These are phyloP conservation scores for Salix udensis DNA, from an alignment of 345 rosid genomes.

Conservation along the genomic window DNA sequence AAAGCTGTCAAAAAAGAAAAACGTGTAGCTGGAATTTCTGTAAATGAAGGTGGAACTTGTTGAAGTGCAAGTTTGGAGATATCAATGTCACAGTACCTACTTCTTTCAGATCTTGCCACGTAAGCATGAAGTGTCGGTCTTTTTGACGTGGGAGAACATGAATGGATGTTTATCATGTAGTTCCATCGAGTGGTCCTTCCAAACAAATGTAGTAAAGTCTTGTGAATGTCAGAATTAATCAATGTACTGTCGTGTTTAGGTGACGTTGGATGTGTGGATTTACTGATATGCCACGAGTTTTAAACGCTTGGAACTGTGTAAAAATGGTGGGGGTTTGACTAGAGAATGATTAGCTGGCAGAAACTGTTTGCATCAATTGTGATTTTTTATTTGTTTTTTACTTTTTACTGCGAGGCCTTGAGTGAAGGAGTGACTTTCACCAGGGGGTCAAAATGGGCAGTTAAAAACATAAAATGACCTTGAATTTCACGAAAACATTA, in stretches of 20 bases:
- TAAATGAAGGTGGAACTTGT: neutral
- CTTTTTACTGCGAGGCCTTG: neutral
- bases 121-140: neutral
- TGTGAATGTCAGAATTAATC: neutral
- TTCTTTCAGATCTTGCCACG: constrained; percentile 2
- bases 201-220: neutral
- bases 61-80: constrained; percentile 1
- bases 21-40: neutral
- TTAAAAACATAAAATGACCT: neutral
- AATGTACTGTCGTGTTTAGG: neutral
- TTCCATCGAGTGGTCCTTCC: too few species aligned
- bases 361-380: too few species aligned
- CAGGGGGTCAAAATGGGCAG: neutral
- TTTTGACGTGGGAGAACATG: neutral
- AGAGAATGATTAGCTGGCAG: neutral
- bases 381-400: too few species aligned
- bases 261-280: neutral
- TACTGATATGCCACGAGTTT: neutral
- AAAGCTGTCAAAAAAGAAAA: neutral
- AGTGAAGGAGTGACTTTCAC: neutral
- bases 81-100: too few species aligned
- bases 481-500: neutral
- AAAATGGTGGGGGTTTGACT: neutral
- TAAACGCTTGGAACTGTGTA: neutral
- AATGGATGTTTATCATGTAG: neutral